Evolutionary conservation across 208 protist species (phyloP).

Genomic region (Trypanosoma mega): DNA sequence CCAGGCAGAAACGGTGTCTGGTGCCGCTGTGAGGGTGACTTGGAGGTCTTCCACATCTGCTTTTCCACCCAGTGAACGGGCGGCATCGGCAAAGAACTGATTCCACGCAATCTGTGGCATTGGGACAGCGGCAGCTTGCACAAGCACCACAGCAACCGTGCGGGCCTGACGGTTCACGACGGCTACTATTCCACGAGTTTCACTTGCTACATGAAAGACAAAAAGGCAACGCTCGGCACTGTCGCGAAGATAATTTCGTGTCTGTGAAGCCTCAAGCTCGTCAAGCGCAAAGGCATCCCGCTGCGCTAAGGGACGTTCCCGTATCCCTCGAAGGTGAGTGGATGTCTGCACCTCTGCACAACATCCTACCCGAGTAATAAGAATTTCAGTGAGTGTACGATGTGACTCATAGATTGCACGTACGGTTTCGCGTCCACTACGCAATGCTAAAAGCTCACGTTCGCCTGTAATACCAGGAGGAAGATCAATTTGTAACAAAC

Average conservation of each 20-base stretch:
- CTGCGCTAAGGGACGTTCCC: conserved; percentile 34
- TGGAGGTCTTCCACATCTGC: conserved; percentile 22
- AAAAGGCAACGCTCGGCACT: conserved; percentile 58
- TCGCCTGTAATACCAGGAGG: conserved; percentile 62
- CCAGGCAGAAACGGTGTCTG: conserved; percentile 68
- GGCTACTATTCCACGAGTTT: conserved; percentile 69
- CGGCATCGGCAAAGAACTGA: conserved; percentile 57
- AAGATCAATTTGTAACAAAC: conserved; percentile 55
- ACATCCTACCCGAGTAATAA: conserved; percentile 71
- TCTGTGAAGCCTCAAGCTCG: conserved; percentile 52
- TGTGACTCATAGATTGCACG: conserved; percentile 75
- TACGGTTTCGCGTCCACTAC: conserved; percentile 62
- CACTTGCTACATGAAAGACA: conserved; percentile 69
- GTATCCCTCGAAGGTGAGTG: conserved; percentile 51
- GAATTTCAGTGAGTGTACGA: conserved; percentile 46
- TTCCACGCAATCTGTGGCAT: conserved; percentile 68
- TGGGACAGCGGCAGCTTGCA: conserved; percentile 75
- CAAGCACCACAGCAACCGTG: conserved; percentile 57
- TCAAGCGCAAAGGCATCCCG: conserved; percentile 71
- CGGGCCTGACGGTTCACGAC: conserved; percentile 59
- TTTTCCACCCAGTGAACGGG: conserved; percentile 36
- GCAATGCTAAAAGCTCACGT: conserved; percentile 54
- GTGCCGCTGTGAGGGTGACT: conserved; percentile 39
- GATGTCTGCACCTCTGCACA: conserved; percentile 50
- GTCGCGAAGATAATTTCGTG: conserved; percentile 51